Percentiles rank a stretch among this genome's conserved stretches.
These are phyloP conservation scores for Psophocarpus tetragonolobus DNA, from an alignment of 306 rosid species.

Conservation along the genomic window DNA sequence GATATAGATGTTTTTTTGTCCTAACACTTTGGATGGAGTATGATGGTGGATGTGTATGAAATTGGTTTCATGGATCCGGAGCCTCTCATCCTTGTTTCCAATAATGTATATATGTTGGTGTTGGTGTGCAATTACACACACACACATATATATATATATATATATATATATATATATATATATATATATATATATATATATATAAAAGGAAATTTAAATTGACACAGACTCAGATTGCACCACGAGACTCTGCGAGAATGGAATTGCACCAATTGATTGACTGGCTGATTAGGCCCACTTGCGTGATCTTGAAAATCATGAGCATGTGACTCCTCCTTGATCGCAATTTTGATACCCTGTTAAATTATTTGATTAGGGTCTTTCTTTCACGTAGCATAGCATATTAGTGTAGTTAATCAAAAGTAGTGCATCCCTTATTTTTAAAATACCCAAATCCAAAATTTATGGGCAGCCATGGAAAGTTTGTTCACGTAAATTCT, in stretches of 20 bases:
- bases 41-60: neutral
- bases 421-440: neutral
- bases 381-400: neutral
- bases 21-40: neutral
- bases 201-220: neutral
- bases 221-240: neutral
- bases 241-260: neutral
- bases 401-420: neutral
- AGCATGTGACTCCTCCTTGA: neutral
- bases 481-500: neutral
- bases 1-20: neutral
- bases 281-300: neutral
- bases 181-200: no score
- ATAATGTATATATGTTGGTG: neutral
- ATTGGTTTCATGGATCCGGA: neutral
- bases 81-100: neutral
- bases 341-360: neutral
- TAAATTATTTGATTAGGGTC: neutral
- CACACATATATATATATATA: no score
- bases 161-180: no score
- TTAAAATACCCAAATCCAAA: neutral
- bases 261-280: neutral
- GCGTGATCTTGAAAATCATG: neutral
- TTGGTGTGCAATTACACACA: no score
- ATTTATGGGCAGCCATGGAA: neutral